Evolutionary conservation across 2,329 filamentous ascomycete species (phyloP), one percentile per base, ranked within the genome.

Genomic region (Metarhizium robertsii): DNA sequence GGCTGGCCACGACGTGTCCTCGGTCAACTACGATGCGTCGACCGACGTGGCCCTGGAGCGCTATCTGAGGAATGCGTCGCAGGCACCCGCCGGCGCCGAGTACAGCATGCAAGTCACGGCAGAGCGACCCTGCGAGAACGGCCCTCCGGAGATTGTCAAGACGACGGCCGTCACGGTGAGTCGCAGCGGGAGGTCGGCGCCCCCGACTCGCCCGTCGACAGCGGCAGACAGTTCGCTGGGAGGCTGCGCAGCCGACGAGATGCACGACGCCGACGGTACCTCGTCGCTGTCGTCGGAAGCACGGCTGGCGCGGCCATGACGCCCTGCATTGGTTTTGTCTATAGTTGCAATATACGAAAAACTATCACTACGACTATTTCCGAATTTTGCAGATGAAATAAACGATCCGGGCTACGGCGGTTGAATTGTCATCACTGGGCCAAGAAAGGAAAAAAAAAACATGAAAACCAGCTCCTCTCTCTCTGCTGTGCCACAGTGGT

Each of bases 141-240:
- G 38, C 16, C 49, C 43, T 11, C 20, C 29, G 10, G 52, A 57
- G 14, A 42, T 57, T 5, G 43, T 54, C 34, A 52, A 54, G 52
- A 55, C 43, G 1, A 57, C 53, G 4, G 55, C 52, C 13, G 55
- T 57, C 2, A 53, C 49, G 2, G 43, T 57, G 40, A 50, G 55
- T 29, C 55, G 25, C 30, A 52, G 20, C 20, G 42, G n/a, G 5
- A 45, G 42, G 20, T 16, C 25, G 25, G 36, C 34, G 30, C 14
- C 51, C 13, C 29, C 38, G 8, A 34, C 14, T 25, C n/a, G 42
- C 16, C 29, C 49, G n/a, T 40, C 36, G 13, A 40, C 25, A 1
- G 36, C 30, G 42, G 45, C 18, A n/a, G 36, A 13, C 6, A 40
- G 16, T 2, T 50, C 32, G 8, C 10, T 7, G 6, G 40, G 29